A percentile compares a stretch with the other conserved stretches of the same genome.
phyloP scores from a whole-genome alignment of 2,329 filamentous ascomycete species.

The Corniculantispora saksenae region DNA sequence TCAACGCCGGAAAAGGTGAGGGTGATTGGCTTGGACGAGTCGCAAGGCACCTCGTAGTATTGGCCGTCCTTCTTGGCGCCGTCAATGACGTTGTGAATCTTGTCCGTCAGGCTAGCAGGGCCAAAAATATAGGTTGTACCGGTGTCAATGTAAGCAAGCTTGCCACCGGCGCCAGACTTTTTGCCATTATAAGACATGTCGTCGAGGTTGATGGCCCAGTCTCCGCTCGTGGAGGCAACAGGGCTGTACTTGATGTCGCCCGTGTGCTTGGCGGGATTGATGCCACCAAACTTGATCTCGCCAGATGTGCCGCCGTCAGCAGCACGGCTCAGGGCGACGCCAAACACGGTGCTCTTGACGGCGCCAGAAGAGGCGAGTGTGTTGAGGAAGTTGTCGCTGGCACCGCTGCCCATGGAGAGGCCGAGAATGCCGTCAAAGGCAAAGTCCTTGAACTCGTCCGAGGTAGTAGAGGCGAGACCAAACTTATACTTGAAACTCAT shows the following conservation, averaged over 20 bases:
- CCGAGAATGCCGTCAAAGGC: conserved; percentile 89
- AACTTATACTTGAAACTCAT: conserved; percentile 67
- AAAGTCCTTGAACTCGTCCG: conserved; percentile 73
- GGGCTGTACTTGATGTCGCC: conserved; percentile 69
- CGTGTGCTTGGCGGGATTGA: conserved; percentile 65
- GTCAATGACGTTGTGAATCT: conserved; percentile 68
- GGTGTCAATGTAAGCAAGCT: conserved; percentile 75
- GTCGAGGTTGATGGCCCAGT: conserved; percentile 74
- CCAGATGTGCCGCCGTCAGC: conserved; percentile 69
- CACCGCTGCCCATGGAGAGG: conserved; percentile 63
- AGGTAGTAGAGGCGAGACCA: conserved; percentile 71
- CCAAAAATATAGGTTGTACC: conserved; percentile 80
- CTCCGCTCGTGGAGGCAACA: conserved; percentile 51
- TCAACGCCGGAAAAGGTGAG: conserved; percentile 68
- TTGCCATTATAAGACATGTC: conserved; percentile 64
- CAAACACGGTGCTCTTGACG: conserved; percentile 66
- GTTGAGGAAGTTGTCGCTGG: conserved; percentile 67
- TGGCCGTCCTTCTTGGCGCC: conserved; percentile 57
- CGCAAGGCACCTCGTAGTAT: conserved; percentile 73
- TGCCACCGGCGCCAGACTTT: conserved; percentile 53
- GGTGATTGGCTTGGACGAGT: conserved; percentile 59
- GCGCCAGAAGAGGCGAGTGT: conserved; percentile 56
- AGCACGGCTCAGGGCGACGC: conserved; percentile 68
- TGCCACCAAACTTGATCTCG: conserved; percentile 73
- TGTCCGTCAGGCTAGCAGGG: conserved; percentile 64